Conservation (phyloP, 2,329 filamentous ascomycete genomes). For the Sporothrix humicola region DNA sequence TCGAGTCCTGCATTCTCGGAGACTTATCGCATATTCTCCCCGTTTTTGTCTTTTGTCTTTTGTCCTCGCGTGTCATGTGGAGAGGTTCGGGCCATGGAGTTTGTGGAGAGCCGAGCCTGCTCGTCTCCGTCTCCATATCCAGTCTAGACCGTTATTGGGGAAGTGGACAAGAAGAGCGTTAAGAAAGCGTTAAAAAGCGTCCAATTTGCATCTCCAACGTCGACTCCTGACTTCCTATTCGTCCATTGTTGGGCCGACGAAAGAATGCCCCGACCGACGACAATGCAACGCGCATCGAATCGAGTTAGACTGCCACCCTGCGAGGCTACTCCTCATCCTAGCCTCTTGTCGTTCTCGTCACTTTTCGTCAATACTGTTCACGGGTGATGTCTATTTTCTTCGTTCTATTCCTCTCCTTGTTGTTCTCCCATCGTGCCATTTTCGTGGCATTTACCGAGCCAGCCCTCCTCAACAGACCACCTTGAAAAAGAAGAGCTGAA, state of each 20-base stretch:
- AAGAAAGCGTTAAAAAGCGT: too few species aligned
- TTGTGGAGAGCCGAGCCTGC: background rate
- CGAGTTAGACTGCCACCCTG: background rate
- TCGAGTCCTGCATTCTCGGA: background rate
- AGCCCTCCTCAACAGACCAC: background rate
- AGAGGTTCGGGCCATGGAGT: background rate
- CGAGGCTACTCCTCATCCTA: background rate
- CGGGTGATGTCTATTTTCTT: too few species aligned
- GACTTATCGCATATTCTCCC: background rate
- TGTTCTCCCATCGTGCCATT: too few species aligned
- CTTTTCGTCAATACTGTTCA: too few species aligned
- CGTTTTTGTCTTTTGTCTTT: too few species aligned
- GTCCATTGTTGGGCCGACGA: background rate
- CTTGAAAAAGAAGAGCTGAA: background rate
- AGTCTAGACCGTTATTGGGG: conserved; percentile 6
- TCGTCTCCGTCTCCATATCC: background rate
- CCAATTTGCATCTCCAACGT: background rate
- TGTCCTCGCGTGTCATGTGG: background rate
- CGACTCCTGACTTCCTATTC: background rate
- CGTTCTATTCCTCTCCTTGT: too few species aligned
- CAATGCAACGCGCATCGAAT: background rate
- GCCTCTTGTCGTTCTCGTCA: background rate
- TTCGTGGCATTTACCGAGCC: too few species aligned
- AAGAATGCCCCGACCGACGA: background rate
- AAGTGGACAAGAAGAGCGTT: background rate